Percentiles rank a stretch among this genome's conserved stretches.
Evolutionary conservation across 2,329 filamentous ascomycete species (phyloP).

Genomic region (Bipolaris cookei): DNA sequence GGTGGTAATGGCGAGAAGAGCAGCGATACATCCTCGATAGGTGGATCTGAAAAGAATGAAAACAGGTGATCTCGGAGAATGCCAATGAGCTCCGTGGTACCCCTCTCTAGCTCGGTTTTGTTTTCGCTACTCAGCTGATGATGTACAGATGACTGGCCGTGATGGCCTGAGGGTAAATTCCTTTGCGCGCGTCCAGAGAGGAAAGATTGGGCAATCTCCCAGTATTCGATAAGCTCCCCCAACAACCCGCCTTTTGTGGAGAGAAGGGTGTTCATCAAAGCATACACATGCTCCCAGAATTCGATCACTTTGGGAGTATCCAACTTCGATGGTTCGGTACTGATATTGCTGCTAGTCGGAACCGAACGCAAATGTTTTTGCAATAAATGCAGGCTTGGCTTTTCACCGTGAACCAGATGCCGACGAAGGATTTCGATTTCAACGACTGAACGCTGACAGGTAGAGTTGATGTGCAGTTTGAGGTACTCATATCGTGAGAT

Average conservation of each 20-base stretch:
- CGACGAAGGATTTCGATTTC: conserved; percentile 92
- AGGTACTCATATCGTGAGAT: conserved; percentile 87
- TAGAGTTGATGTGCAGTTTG: conserved; percentile 80
- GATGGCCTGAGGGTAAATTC: conserved; percentile 78
- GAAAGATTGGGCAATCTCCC: conserved; percentile 90
- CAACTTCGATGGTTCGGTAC: conserved; percentile 63
- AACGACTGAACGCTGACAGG: conserved; percentile 83
- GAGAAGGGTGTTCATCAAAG: conserved; percentile 75
- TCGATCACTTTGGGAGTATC: conserved; percentile 83
- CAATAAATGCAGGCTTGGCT: conserved; percentile 70
- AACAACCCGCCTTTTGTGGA: conserved; percentile 78
- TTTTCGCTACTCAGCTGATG: conserved; percentile 78
- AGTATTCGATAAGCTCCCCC: conserved; percentile 90
- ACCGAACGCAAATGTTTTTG: conserved; percentile 79
- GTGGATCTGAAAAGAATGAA: conserved; percentile 84
- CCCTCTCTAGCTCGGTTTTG: conserved; percentile 74
- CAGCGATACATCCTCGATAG: conserved; percentile 87
- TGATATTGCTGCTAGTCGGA: conserved; percentile 66
- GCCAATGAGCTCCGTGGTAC: conserved; percentile 80
- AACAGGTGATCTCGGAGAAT: conserved; percentile 80
- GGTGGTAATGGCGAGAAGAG: conserved; percentile 83
- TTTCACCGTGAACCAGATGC: conserved; percentile 75
- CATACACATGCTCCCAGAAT: conserved; percentile 87
- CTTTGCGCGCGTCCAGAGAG: conserved; percentile 84
- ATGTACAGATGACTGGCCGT: conserved; percentile 79